Evolutionary conservation across 108 stramenopile genomes (phyloP), one percentile per base, ranked within the genome.

Genomic region (Pseudonitzschia pungens): DNA sequence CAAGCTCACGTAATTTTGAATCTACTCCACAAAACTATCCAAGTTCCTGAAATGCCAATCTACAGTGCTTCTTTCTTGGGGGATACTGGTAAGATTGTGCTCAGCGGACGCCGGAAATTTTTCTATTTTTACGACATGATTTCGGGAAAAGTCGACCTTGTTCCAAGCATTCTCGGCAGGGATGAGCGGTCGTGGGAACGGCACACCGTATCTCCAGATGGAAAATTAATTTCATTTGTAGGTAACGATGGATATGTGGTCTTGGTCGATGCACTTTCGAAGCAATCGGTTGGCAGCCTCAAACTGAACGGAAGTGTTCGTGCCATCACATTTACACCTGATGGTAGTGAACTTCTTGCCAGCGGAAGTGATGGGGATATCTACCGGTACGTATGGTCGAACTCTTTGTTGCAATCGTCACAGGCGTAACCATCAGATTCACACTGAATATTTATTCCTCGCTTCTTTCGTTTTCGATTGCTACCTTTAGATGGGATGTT

Each of bases 201-300:
- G 55, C 87, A 94, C 64, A 79, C 86, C 33, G 88, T 89, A 31
- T 95, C 96, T 40, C 89, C 88, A 6, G 89, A 90, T 80, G 97
- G 97, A 16, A 70, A 72, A 21, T 53, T 83, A 40, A 84, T 98
- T 71, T 95, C 96, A 1, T 96, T 99, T 71, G 58, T 92, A 16
- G 98, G 96, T 0, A 93, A 95, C 73, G 97, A 96, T 77, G 98
- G 98, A 33, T 97, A 95, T 77, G 84, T 98, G 15, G 76, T 97
- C 60, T 70, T 99, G 60, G 82, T 93, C 28, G 90, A 95, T 65
- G 81, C 84, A 21, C 80, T 81, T 52, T 81, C 84, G 43, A 95
- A 90, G 76, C 88, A 92, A 76, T 92, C 88, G 92, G 90, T 92
- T 33, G 90, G 83, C 6, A 83, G 88, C 60, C 78, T 97, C 70